Percentiles rank a stretch among this genome's conserved stretches.
Evolutionary conservation across 1,284 basidiomycete genomes (phyloP).

Genomic region (Malassezia nana): DNA sequence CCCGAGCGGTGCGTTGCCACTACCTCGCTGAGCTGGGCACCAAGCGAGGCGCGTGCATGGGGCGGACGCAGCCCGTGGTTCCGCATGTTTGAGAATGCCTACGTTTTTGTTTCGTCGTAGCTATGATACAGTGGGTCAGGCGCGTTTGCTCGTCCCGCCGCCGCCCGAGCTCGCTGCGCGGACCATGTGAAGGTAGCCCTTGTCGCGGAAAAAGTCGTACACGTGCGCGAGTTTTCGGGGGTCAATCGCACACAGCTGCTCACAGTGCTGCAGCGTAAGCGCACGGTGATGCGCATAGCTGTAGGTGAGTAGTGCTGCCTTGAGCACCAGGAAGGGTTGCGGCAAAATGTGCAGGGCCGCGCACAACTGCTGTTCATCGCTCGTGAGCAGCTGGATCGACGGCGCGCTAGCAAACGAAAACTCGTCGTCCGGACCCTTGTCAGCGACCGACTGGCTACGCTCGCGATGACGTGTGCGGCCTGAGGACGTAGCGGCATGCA

Average conservation of each 20-base stretch:
- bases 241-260: slow-evolving; percentile 37
- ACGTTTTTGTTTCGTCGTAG: slow-evolving; percentile 47
- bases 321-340: slow-evolving; percentile 41
- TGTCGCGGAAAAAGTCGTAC: slow-evolving; percentile 42
- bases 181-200: slow-evolving; percentile 32
- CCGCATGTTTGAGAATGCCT: slow-evolving; percentile 81
- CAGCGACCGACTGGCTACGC: slow-evolving; percentile 23
- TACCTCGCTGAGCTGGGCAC: slow-evolving; percentile 47
- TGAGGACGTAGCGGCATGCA: slow-evolving; percentile 23
- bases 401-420: slow-evolving; percentile 37
- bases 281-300: slow-evolving; percentile 32
- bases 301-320: slow-evolving; percentile 37
- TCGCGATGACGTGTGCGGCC: slow-evolving; percentile 29
- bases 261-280: slow-evolving; percentile 34
- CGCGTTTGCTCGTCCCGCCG: no score
- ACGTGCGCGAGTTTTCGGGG: slow-evolving; percentile 43
- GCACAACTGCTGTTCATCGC: slow-evolving; percentile 37
- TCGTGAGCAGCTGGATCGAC: slow-evolving; percentile 37
- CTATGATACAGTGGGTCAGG: background rate
- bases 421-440: slow-evolving; percentile 19
- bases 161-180: no score
- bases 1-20: slow-evolving; percentile 47
- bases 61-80: slow-evolving; percentile 80
- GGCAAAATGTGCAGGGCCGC: slow-evolving; percentile 42
- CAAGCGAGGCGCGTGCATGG: slow-evolving; percentile 32